Base-by-base conservation (phyloP, 2,329 filamentous ascomycete genomes). In the Lecanicillium sp. region DNA sequence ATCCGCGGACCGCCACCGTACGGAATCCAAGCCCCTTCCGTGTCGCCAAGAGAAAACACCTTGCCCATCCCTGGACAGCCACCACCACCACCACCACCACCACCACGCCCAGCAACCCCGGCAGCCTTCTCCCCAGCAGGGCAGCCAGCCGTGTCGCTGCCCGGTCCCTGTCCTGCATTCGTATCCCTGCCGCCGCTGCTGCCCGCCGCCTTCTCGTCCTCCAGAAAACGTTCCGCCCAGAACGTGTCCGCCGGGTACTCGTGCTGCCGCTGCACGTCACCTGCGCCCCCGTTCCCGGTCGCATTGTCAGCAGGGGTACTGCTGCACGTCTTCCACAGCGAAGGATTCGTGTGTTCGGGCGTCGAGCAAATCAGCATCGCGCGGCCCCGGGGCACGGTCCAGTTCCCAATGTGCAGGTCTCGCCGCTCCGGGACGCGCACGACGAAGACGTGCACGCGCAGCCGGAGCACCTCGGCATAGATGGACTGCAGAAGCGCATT, bases 381-480 rank as follows among this genome's bases (percentile, higher is more conserved):
- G 0, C 52, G 50, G 6, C 55, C 50, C 24, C 50, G 51, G 15
- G 26, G 30, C 3, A 59, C 24, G 2, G 40, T 29, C 57, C 57
- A 59, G 27, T 35, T 50, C 0, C 47, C 51, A 11, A 60, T 44
- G 1, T 57, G 52, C 32, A 65, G 58, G 11, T 58, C 55, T 0
- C 48, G 37, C 0, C 51, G 29, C 4, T 52, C 39, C 0, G 60
- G 48, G 4, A 53, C 49, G 17, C 62, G 54, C 0, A 54, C 53
- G 8, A 62, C 44, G 2, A 57, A 50, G 1, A 53, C 53, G 1
- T 53, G 54, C 11, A 55, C 50, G 7, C 54, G 54, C 1, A 69
- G 43, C 1, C 67, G 62, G 0, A 68, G 54, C 0, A 60, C 59
- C 37, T 69, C 66, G 7, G 58, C 58, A 26, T 63, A 69, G 2